Percentiles rank a stretch among this genome's conserved stretches.
Evolutionary conservation across 1,284 basidiomycete species (phyloP).

Genomic region (Neolentinus lepideus): DNA sequence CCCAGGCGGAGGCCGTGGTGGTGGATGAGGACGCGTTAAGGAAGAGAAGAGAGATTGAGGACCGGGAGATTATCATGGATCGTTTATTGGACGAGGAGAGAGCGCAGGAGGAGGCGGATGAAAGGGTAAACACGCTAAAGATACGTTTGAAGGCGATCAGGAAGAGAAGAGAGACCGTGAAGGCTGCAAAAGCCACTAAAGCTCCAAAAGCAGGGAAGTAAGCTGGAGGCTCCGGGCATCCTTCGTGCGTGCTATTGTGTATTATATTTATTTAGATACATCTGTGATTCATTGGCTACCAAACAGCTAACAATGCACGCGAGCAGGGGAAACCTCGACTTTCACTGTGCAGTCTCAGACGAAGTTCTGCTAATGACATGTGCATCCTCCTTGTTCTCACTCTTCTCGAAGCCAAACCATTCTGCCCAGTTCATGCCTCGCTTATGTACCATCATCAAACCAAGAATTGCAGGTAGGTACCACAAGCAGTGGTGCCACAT

Average conservation of each 20-base stretch:
- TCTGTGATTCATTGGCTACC: too few relatives aligned
- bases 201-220: not conserved
- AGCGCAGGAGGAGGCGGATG: constrained; percentile 79
- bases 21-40: constrained; percentile 38
- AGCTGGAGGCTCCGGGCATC: not conserved
- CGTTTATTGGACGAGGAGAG: constrained; percentile 72
- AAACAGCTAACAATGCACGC: too few relatives aligned
- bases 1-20: constrained; percentile 11
- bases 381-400: constrained; percentile 14
- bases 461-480: constrained; percentile 88
- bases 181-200: constrained; percentile 15
- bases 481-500: constrained; percentile 85
- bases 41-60: constrained; percentile 53
- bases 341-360: not conserved
- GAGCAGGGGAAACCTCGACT: too few relatives aligned
- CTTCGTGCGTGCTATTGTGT: not conserved
- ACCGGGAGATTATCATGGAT: constrained; percentile 77
- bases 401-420: constrained; percentile 34
- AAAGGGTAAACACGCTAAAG: constrained; percentile 60
- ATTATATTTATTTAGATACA: too few relatives aligned
- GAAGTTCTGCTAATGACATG: not conserved
- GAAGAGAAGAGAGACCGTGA: constrained; percentile 41
- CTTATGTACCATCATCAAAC: constrained; percentile 93
- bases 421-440: constrained; percentile 69
- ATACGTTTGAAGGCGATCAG: constrained; percentile 54